A percentile compares a stretch with the other conserved stretches of the same genome.
Conservation (phyloP, 495 filamentous ascomycete genomes). For the Bombardia bombarda region DNA sequence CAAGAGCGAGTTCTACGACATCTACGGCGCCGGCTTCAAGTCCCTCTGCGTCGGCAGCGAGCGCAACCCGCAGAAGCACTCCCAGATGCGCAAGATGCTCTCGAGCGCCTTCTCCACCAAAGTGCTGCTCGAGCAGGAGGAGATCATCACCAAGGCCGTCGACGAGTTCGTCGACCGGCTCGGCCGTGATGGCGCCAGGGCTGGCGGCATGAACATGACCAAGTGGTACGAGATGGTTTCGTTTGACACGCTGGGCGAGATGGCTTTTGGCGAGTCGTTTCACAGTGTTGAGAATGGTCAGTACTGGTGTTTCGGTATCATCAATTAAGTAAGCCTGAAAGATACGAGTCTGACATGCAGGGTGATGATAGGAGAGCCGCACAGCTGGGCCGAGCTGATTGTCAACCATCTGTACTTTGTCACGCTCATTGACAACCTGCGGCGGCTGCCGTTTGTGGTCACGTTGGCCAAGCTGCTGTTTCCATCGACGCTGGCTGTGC, state of each 20-base stretch:
- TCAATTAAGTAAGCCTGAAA: too few relatives aligned
- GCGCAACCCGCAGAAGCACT: neutral
- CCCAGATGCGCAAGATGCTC: neutral
- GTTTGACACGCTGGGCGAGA: neutral
- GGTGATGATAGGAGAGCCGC: neutral
- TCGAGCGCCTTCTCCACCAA: neutral
- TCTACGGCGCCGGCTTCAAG: slow-evolving; percentile 1
- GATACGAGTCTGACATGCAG: too few relatives aligned
- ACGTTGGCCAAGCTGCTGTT: neutral
- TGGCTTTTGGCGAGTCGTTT: slow-evolving; percentile 1
- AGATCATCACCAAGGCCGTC: neutral
- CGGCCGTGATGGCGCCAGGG: neutral
- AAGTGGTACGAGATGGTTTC: slow-evolving; percentile 1
- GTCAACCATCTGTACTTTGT: neutral
- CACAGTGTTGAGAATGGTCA: neutral
- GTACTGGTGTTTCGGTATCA: too few relatives aligned
- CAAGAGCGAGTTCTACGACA: slow-evolving; percentile 2
- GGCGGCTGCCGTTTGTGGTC: neutral
- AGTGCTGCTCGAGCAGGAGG: neutral
- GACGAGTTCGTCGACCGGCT: neutral
- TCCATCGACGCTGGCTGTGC: neutral
- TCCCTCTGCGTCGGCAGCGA: neutral
- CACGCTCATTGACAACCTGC: neutral
- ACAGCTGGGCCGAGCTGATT: neutral
- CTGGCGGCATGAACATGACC: neutral